These are phyloP conservation scores for Coleophoma eucalyptorum DNA, from an alignment of 2,329 filamentous ascomycete genomes.

Conservation along the genomic window DNA sequence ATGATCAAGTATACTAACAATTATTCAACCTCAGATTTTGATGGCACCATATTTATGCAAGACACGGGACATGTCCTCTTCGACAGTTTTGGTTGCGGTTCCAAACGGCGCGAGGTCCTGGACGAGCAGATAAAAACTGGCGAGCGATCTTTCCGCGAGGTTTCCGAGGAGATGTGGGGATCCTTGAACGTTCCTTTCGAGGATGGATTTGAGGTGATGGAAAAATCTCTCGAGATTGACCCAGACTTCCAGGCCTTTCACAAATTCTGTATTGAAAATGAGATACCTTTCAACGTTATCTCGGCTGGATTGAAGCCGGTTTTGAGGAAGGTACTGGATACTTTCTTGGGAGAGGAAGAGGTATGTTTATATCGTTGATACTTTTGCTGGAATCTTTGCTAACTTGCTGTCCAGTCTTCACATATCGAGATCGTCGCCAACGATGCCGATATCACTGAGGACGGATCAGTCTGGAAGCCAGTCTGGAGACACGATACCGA, in stretches of 20 bases:
- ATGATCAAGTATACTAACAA: too few relatives aligned
- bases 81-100: constrained; percentile 60
- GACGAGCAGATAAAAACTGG: constrained; percentile 63
- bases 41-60: constrained; percentile 71
- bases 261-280: constrained; percentile 56
- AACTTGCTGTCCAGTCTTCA: constrained; percentile 23
- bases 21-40: constrained; percentile 50
- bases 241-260: constrained; percentile 61
- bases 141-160: constrained; percentile 63
- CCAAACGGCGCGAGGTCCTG: constrained; percentile 48
- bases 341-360: constrained; percentile 59
- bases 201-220: constrained; percentile 63
- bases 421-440: constrained; percentile 67
- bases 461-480: constrained; percentile 59
- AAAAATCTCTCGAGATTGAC: constrained; percentile 58
- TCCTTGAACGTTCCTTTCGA: constrained; percentile 64
- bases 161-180: constrained; percentile 71
- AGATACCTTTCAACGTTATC: constrained; percentile 67
- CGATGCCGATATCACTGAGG: constrained; percentile 54
- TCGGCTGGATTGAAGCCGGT: constrained; percentile 65
- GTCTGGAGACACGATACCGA: constrained; percentile 64
- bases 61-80: constrained; percentile 68
- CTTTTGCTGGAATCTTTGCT: too few relatives aligned
- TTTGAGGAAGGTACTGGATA: constrained; percentile 56
- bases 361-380: constrained; percentile 12